Evolutionary conservation across 768 basidiomycete genomes (phyloP).

Genomic region (Naematelia aurantialba): DNA sequence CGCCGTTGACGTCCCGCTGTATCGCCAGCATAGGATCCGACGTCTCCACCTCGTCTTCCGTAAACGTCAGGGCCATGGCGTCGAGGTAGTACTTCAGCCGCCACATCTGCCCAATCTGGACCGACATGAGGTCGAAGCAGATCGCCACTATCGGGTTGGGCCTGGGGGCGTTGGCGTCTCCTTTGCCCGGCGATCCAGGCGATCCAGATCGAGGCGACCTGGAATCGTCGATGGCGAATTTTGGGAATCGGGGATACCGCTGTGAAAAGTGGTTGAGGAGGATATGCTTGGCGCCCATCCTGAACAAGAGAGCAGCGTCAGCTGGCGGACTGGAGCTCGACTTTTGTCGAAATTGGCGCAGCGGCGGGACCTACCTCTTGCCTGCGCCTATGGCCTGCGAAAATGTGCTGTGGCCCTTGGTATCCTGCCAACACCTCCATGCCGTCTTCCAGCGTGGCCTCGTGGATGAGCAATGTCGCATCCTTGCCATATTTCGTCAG

Average conservation of each 20-base stretch:
- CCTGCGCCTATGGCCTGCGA: constrained; percentile 81
- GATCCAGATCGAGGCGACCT: constrained; percentile 32
- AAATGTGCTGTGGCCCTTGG: constrained; percentile 84
- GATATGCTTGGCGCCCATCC: constrained; percentile 78
- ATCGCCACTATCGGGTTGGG: constrained; percentile 60
- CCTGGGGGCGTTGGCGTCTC: constrained; percentile 21
- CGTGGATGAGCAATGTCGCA: constrained; percentile 84
- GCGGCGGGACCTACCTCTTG: constrained; percentile 63
- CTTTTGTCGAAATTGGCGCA: too few relatives aligned
- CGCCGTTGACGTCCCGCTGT: background rate
- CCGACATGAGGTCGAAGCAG: constrained; percentile 74
- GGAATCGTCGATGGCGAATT: constrained; percentile 48
- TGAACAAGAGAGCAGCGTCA: constrained; percentile 46
- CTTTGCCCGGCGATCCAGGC: constrained; percentile 6
- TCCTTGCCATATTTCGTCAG: constrained; percentile 63
- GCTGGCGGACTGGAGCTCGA: background rate
- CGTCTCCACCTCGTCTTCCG: constrained; percentile 46
- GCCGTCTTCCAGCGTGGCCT: constrained; percentile 87
- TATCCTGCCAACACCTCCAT: constrained; percentile 65
- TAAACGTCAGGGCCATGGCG: constrained; percentile 59
- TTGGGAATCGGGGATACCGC: constrained; percentile 83
- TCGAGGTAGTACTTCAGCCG: constrained; percentile 73
- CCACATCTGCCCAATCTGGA: constrained; percentile 77
- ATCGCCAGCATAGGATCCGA: constrained; percentile 7
- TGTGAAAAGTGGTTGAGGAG: constrained; percentile 96